A percentile compares a stretch with the other conserved stretches of the same genome.
Conservation (phyloP, 2,329 filamentous ascomycete genomes). For the Alternaria ventricosa region DNA sequence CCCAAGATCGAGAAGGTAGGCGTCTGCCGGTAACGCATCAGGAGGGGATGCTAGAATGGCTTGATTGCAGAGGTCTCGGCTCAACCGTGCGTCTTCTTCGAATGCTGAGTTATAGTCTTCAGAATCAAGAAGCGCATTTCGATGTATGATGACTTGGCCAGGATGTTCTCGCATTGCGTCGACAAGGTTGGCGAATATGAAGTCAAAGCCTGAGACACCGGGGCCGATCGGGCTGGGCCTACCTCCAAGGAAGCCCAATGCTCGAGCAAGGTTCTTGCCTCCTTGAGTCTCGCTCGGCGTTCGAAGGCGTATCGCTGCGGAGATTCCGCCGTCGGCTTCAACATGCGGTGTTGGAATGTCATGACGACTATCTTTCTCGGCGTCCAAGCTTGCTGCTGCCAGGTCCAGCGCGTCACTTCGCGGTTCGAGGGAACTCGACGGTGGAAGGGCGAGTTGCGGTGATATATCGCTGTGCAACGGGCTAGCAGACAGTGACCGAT, state of each 20-base stretch:
- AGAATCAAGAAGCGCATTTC: neutral
- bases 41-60: neutral
- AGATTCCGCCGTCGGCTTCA: neutral
- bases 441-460: neutral
- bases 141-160: neutral
- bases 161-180: neutral
- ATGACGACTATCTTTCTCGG: rapidly evolving
- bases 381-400: neutral
- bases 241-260: neutral
- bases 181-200: neutral
- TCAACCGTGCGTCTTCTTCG: neutral
- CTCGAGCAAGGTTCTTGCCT: neutral
- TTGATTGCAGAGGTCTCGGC: neutral
- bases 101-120: neutral
- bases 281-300: neutral
- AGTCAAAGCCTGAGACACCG: neutral
- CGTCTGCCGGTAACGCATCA: neutral
- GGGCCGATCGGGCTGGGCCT: neutral
- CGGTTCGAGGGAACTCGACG: too few relatives aligned
- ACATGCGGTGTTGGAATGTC: neutral
- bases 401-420: neutral
- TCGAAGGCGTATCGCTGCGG: neutral
- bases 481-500: neutral
- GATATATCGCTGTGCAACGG: neutral
- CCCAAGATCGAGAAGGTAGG: neutral